Evolutionary conservation across 2,329 filamentous ascomycete species (phyloP).

Genomic region (Fusarium beomiforme): DNA sequence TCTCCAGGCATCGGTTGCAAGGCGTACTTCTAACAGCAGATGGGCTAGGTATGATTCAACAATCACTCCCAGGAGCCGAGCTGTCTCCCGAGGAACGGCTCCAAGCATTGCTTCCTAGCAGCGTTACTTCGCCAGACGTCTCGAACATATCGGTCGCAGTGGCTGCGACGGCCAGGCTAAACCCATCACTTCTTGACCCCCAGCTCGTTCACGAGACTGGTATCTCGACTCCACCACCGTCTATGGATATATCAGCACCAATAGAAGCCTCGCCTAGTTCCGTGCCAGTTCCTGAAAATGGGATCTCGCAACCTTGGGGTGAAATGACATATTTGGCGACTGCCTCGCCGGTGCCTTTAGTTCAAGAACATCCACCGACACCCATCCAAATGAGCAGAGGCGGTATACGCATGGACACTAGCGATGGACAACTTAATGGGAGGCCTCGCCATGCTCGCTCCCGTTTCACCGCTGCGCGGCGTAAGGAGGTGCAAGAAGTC

Average conservation of each 20-base stretch:
- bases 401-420: conserved; percentile 64
- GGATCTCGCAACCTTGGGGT: conserved; percentile 59
- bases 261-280: conserved; percentile 38
- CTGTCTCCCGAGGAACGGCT: conserved; percentile 61
- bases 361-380: conserved; percentile 45
- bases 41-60: conserved; percentile 31
- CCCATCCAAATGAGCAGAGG: conserved; percentile 53
- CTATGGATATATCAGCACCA: conserved; percentile 34
- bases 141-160: conserved; percentile 65
- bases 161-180: conserved; percentile 65
- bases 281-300: conserved; percentile 38
- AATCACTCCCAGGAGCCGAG: conserved; percentile 45
- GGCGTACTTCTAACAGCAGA: conserved; percentile 18
- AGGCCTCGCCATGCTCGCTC: conserved; percentile 64
- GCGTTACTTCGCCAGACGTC: conserved; percentile 53
- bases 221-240: conserved; percentile 45
- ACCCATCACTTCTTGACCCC: conserved; percentile 65
- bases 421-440: conserved; percentile 55
- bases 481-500: conserved; percentile 72
- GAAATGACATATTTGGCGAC: conserved; percentile 62
- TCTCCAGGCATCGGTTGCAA: background rate
- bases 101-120: conserved; percentile 55
- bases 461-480: conserved; percentile 65
- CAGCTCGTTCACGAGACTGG: conserved; percentile 52
- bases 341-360: conserved; percentile 45